A percentile compares a stretch with the other conserved stretches of the same genome.
These are phyloP conservation scores for Cicer yamashitae DNA, from an alignment of 306 rosid genomes.

Conservation along the genomic window DNA sequence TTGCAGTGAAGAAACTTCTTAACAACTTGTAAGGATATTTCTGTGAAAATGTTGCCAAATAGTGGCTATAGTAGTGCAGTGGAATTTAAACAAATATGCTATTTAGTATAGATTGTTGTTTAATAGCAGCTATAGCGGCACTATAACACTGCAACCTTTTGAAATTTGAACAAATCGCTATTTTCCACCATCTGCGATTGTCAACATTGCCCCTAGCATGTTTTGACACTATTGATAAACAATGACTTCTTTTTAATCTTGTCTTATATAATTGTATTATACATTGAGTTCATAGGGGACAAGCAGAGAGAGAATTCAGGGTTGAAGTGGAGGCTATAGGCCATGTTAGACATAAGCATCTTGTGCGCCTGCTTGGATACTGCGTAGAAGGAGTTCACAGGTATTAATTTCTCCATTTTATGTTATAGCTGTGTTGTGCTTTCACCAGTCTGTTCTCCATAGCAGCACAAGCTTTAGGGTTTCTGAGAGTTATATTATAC, in stretches of 20 bases:
- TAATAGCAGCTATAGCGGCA: too few species aligned
- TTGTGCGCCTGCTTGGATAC: slow-evolving; percentile 89
- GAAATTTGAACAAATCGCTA: too few species aligned
- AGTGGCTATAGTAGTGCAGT: too few species aligned
- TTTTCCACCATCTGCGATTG: too few species aligned
- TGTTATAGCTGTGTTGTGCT: background rate
- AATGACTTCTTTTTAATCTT: slow-evolving; percentile 34
- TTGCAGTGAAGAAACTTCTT: slow-evolving; percentile 95
- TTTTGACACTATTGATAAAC: slow-evolving; percentile 10
- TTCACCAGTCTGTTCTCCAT: slow-evolving; percentile 14
- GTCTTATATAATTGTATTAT: slow-evolving; percentile 29
- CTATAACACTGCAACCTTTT: too few species aligned
- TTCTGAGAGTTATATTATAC: slow-evolving; percentile 1
- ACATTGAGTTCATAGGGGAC: slow-evolving; percentile 70
- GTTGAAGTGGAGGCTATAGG: slow-evolving; percentile 99
- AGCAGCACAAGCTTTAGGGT: slow-evolving; percentile 21
- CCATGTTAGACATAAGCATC: slow-evolving; percentile 95
- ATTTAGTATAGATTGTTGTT: too few species aligned
- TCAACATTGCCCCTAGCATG: background rate
- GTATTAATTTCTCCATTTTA: slow-evolving; percentile 44
- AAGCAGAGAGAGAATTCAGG: slow-evolving; percentile 97
- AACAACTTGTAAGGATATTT: slow-evolving; percentile 83
- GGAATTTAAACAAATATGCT: too few species aligned
- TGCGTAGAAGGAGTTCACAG: slow-evolving; percentile 95
- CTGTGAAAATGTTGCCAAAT: background rate